phyloP scores from a whole-genome alignment of 2,329 filamentous ascomycete species.

The Hymenoscyphus infarciens region DNA sequence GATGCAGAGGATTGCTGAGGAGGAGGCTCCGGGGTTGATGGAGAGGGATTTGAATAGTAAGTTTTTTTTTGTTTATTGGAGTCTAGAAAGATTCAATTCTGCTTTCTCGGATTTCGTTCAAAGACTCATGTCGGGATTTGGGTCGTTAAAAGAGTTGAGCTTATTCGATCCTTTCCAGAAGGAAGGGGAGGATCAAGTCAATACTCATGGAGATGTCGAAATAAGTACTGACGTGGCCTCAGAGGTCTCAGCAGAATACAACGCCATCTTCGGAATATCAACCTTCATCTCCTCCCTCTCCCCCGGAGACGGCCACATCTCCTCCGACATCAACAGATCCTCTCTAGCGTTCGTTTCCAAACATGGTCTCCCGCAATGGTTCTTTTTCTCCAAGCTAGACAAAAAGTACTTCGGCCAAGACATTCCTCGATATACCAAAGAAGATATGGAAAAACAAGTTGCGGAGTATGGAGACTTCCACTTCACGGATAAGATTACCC shows the following conservation, averaged over 20 bases:
- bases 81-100: not conserved
- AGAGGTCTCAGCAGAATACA: slow-evolving; percentile 30
- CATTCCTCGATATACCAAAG: slow-evolving; percentile 24
- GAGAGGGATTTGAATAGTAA: slow-evolving; percentile 21
- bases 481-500: slow-evolving; percentile 17
- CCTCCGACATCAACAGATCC: slow-evolving; percentile 18
- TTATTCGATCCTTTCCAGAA: too few relatives aligned
- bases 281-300: slow-evolving; percentile 11
- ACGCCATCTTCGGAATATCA: slow-evolving; percentile 27
- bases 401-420: slow-evolving; percentile 13
- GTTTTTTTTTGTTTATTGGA: slow-evolving; percentile 5
- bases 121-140: too few relatives aligned
- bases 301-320: slow-evolving; percentile 18
- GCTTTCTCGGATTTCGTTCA: too few relatives aligned
- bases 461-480: slow-evolving; percentile 17
- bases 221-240: not conserved
- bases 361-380: slow-evolving; percentile 21
- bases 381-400: slow-evolving; percentile 25
- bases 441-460: slow-evolving; percentile 15
- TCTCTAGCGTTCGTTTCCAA: slow-evolving; percentile 22
- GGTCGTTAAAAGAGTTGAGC: too few relatives aligned
- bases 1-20: slow-evolving; percentile 29
- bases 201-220: too few relatives aligned
- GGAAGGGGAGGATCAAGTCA: too few relatives aligned
- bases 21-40: slow-evolving; percentile 26